Conservation (phyloP, 2,329 filamentous ascomycete genomes). For the Ophiocordyceps robertsii region DNA sequence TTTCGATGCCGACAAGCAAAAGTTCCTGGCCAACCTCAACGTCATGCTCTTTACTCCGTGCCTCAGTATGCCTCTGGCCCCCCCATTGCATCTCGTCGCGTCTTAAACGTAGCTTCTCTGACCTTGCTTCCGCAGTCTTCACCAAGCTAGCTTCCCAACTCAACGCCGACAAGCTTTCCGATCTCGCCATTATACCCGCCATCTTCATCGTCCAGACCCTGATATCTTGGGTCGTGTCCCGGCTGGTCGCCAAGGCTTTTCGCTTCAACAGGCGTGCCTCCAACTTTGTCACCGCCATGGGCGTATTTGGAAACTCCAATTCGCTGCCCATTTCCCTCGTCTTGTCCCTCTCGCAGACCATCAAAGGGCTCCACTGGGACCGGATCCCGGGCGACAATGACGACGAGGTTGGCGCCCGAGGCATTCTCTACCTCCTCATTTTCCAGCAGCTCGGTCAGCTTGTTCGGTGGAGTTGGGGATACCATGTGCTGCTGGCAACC, state of each 20-base stretch:
- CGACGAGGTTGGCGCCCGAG: constrained; percentile 82
- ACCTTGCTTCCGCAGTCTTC: constrained; percentile 53
- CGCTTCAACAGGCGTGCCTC: constrained; percentile 71
- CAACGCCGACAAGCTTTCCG: constrained; percentile 76
- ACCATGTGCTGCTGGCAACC: constrained; percentile 84
- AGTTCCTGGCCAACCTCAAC: constrained; percentile 92
- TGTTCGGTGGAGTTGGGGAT: constrained; percentile 96
- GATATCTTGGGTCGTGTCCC: constrained; percentile 70
- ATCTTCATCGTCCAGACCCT: constrained; percentile 84
- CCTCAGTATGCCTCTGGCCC: constrained; percentile 51
- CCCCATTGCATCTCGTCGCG: neutral
- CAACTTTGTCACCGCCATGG: constrained; percentile 97
- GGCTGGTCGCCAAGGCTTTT: constrained; percentile 58
- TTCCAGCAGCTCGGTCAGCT: constrained; percentile 96
- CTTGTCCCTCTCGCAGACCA: constrained; percentile 81
- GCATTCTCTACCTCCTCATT: constrained; percentile 89
- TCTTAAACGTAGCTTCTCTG: neutral
- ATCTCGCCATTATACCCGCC: constrained; percentile 85
- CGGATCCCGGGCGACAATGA: constrained; percentile 85
- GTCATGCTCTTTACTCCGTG: constrained; percentile 94
- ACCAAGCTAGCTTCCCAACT: constrained; percentile 93
- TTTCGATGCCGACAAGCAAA: constrained; percentile 92
- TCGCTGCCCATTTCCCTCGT: constrained; percentile 94
- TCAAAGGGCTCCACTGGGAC: constrained; percentile 88
- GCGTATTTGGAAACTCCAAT: constrained; percentile 95